Conservation (phyloP, 2,329 filamentous ascomycete genomes). For the Endocalyx cinctus region DNA sequence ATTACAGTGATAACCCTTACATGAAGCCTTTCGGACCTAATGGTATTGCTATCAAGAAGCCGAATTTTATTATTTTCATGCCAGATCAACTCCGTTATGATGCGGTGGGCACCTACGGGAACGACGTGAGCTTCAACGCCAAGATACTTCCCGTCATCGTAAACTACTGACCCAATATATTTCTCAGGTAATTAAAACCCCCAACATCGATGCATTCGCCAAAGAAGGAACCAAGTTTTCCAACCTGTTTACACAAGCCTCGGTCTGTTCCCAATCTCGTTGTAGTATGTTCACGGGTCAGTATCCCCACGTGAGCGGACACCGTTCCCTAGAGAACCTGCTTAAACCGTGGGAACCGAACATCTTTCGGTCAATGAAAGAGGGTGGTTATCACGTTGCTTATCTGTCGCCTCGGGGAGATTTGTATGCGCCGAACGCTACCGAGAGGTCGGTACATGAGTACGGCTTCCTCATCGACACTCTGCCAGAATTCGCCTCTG, state of each 20-base stretch:
- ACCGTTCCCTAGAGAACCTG: slow-evolving; percentile 41
- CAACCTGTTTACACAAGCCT: slow-evolving; percentile 41
- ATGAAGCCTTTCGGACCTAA: neutral
- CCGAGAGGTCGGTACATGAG: slow-evolving; percentile 39
- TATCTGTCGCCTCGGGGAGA: slow-evolving; percentile 39
- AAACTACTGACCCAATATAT: neutral
- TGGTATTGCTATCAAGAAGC: slow-evolving; percentile 7
- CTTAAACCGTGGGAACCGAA: slow-evolving; percentile 47
- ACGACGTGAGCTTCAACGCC: slow-evolving; percentile 4
- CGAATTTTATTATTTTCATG: slow-evolving; percentile 41
- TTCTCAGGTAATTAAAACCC: slow-evolving; percentile 27
- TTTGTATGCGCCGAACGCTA: slow-evolving; percentile 37
- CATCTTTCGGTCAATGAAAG: slow-evolving; percentile 38
- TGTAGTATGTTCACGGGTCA: slow-evolving; percentile 43
- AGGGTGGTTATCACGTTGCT: slow-evolving; percentile 41
- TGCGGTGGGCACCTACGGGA: slow-evolving; percentile 31
- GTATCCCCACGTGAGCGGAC: slow-evolving; percentile 41
- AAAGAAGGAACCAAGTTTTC: slow-evolving; percentile 34
- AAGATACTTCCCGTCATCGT: too few relatives aligned
- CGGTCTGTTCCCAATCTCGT: slow-evolving; percentile 41
- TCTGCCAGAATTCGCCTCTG: slow-evolving; percentile 29
- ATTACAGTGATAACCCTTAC: slow-evolving; percentile 1
- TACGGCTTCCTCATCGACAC: slow-evolving; percentile 42
- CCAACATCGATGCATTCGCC: slow-evolving; percentile 39
- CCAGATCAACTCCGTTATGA: slow-evolving; percentile 44